Conservation (phyloP, 495 filamentous ascomycete genomes). For the Lindgomyces ingoldianus region DNA sequence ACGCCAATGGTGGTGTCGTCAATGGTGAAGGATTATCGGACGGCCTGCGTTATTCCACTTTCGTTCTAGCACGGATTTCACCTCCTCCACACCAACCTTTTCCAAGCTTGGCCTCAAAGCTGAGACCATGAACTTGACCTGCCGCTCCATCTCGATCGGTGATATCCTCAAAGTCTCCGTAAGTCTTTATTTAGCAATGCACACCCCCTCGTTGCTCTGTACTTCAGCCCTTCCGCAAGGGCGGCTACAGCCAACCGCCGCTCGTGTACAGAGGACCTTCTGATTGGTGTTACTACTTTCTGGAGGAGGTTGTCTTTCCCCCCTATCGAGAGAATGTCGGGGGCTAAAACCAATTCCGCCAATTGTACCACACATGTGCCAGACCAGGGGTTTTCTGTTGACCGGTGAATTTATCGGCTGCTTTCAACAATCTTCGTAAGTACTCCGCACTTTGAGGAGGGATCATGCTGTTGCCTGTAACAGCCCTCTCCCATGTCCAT, state of each 20-base stretch:
- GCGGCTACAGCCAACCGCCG: neutral
- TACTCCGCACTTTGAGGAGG: neutral
- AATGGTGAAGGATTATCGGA: slow-evolving; percentile 37
- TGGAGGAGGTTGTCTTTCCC: neutral
- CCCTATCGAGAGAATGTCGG: neutral
- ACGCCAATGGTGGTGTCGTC: slow-evolving; percentile 37
- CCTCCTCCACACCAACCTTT: no score
- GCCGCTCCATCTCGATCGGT: no score
- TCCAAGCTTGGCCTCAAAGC: no score
- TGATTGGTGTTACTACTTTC: neutral
- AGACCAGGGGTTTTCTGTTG: neutral
- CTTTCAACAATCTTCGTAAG: neutral
- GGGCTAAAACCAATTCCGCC: neutral
- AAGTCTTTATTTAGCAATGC: neutral
- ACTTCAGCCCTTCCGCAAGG: neutral
- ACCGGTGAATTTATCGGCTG: neutral
- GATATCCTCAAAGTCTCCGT: no score
- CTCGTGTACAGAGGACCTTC: neutral
- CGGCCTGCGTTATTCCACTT: no score
- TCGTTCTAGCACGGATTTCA: no score
- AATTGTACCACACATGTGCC: neutral
- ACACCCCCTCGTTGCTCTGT: neutral
- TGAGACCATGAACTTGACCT: no score
- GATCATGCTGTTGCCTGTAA: neutral
- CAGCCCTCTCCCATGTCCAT: no score